Evolutionary conservation across 225 moss, liverwort and hornwort species (phyloP).

Genomic region (Antitrichia curtipendula): DNA sequence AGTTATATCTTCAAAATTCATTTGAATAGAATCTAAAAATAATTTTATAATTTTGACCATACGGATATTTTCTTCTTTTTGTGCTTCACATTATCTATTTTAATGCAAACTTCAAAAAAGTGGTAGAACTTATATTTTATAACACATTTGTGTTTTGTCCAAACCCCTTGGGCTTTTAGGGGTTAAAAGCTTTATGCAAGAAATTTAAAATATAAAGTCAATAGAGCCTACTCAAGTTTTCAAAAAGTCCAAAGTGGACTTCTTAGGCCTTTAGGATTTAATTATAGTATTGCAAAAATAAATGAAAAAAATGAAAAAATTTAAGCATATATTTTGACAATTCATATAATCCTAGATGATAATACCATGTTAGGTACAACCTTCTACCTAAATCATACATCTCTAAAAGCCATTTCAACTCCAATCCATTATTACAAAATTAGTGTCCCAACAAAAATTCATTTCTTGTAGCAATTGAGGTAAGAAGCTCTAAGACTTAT

Average conservation of each 20-base stretch:
- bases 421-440: background rate
- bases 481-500: background rate
- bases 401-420: background rate
- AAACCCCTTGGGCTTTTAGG: too few species aligned
- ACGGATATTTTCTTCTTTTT: too few species aligned
- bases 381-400: background rate
- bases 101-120: too few species aligned
- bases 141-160: too few species aligned
- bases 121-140: too few species aligned
- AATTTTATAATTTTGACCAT: too few species aligned
- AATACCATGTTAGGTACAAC: background rate
- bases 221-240: fast-evolving
- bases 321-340: background rate
- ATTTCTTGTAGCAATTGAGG: background rate
- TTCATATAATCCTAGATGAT: background rate
- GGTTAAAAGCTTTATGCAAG: background rate
- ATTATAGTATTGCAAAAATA: background rate
- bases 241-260: background rate
- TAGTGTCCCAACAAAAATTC: background rate
- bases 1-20: too few species aligned
- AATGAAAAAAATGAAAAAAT: fast-evolving
- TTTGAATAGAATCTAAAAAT: too few species aligned
- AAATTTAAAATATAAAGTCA: background rate
- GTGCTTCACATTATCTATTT: too few species aligned
- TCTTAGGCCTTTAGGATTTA: background rate